Conservation (phyloP, 2,329 filamentous ascomycete genomes). For the Penicillium sp. region DNA sequence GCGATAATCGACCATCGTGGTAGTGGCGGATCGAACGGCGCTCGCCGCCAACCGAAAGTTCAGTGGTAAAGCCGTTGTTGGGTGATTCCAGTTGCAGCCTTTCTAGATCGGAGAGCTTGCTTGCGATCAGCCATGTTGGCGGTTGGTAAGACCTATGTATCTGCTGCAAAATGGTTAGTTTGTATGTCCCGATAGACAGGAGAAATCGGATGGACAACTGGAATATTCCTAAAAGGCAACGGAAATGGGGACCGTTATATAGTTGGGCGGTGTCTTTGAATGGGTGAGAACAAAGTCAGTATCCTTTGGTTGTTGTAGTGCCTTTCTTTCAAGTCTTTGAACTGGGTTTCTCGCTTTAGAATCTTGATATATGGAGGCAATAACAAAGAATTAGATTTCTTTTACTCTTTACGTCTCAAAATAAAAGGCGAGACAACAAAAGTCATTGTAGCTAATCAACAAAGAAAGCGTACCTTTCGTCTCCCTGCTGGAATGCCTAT, state of each 20-base stretch:
- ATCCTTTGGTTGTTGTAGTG: background rate
- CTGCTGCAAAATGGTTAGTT: background rate
- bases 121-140: background rate
- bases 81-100: background rate
- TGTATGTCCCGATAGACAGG: too few relatives aligned
- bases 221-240: background rate
- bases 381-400: too few relatives aligned
- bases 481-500: background rate
- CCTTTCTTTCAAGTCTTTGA: background rate
- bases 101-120: background rate
- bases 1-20: background rate
- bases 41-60: background rate
- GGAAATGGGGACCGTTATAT: background rate
- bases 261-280: background rate
- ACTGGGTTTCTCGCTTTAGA: too few relatives aligned
- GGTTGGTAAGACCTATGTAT: background rate
- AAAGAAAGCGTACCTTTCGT: background rate
- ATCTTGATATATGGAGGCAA: too few relatives aligned
- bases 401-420: background rate
- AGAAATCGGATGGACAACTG: background rate
- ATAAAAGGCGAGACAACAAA: background rate
- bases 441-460: background rate
- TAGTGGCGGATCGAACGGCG: conserved; percentile 2
- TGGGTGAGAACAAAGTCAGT: background rate
- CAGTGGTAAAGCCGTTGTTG: background rate